Conservation (phyloP, 78 protist species). For the Pelomyxa schiedti region DNA sequence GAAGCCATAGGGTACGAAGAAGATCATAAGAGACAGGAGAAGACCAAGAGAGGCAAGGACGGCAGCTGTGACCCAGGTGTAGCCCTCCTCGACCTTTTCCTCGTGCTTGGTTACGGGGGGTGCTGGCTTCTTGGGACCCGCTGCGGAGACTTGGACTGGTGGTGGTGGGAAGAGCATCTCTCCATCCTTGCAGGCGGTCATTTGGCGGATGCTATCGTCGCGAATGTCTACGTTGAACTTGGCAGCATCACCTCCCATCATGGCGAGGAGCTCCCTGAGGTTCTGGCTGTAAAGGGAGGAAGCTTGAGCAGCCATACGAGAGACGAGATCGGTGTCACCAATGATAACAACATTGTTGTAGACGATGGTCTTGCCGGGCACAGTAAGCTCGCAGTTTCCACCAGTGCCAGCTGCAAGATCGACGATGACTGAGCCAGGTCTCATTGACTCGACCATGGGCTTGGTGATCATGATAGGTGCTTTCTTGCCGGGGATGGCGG, state of each 20-base stretch:
- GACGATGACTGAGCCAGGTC: slow-evolving; percentile 88
- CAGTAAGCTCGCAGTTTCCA: slow-evolving; percentile 82
- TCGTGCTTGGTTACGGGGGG: neutral
- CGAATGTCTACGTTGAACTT: slow-evolving; percentile 47
- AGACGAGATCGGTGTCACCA: slow-evolving; percentile 92
- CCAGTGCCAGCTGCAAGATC: slow-evolving; percentile 96
- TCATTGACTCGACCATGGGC: slow-evolving; percentile 58
- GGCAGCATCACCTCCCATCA: slow-evolving; percentile 29
- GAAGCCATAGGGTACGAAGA: slow-evolving; percentile 20
- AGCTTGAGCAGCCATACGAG: slow-evolving; percentile 77
- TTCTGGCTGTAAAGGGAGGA: slow-evolving; percentile 72
- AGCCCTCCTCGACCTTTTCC: neutral
- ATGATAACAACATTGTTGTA: slow-evolving; percentile 62
- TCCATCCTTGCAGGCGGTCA: slow-evolving; percentile 15
- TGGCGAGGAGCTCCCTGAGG: slow-evolving; percentile 51
- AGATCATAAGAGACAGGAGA: neutral
- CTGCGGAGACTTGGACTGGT: slow-evolving; percentile 4
- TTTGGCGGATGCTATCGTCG: slow-evolving; percentile 44
- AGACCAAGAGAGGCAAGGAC: neutral
- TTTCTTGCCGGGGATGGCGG: slow-evolving; percentile 85
- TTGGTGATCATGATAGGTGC: slow-evolving; percentile 80
- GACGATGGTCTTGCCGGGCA: slow-evolving; percentile 34
- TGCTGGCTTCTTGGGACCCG: neutral
- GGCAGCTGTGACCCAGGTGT: neutral
- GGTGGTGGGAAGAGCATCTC: slow-evolving; percentile 33